Base-by-base conservation (phyloP, 2,329 filamentous ascomycete genomes). In the Colletotrichum viniferum region DNA sequence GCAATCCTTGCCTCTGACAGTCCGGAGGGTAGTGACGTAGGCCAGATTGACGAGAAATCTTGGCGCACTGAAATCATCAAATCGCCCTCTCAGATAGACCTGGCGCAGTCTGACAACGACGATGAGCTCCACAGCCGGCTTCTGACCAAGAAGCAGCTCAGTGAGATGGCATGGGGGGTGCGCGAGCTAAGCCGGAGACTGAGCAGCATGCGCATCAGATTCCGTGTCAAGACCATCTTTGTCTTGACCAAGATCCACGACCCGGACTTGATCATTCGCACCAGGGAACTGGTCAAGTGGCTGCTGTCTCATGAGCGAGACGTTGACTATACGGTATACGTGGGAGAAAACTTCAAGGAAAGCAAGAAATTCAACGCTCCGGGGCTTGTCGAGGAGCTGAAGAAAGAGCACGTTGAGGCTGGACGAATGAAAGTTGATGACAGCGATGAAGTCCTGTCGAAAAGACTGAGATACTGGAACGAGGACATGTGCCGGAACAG, bases 161-260 rank as follows among this genome's bases (percentile, higher is more conserved):
- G 94, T 16, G 97, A 98, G 80, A 98, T 99, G 96, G 96, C 96
- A 0, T 96, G 96, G 92, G 96, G 96, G 30, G 97, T 98, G 73
- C 90, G 97, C 63, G 95, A 98, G 84, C 87, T 99, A 74, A 96
- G 95, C 34, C 94, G 98, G 81, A 94, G 95, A 76, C 86, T 98
- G 74, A 94, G 95, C 67, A 96, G 93, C 83, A 93, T 98, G 82
- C 92, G 93, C 73, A 88, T 99, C 77, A 94, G 94, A 82, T 92
- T 98, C 78, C 93, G 93, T 69, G 95, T 98, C 78, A 92, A 92
- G 82, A 94, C 91, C 71, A 92, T 99, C 34, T 98, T 98, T 81
- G 86, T 99, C 36, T 87, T 99, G 64, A 97, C 95, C 56, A 99
- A 99, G 84, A 93, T 94, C n/a, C 93, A 97, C 82, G 97, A 99